A percentile compares a stretch with the other conserved stretches of the same genome.
Conservation (phyloP, 352 stramenopile genomes). For the Thalassiosira sp. region DNA sequence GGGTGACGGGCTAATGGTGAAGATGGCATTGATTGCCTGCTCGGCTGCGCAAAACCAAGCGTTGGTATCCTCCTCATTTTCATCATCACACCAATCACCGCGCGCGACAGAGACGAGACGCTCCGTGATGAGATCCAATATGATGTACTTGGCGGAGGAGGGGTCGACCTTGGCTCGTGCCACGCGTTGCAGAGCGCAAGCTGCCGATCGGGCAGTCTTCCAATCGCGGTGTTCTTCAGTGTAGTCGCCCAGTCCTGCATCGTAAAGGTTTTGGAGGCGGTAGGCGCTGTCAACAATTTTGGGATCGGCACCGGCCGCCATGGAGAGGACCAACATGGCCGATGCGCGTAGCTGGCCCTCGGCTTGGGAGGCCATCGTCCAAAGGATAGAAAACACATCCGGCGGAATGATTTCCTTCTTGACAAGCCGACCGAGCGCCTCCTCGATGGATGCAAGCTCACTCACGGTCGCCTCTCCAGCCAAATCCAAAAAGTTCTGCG, state of each 20-base stretch:
- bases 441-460: constrained; percentile 84
- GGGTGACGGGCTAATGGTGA: constrained; percentile 88
- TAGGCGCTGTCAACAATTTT: constrained; percentile 79
- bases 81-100: constrained; percentile 86
- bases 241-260: constrained; percentile 77
- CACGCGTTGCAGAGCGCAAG: constrained; percentile 76
- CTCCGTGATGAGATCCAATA: constrained; percentile 89
- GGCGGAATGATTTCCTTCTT: constrained; percentile 76
- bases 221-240: constrained; percentile 77
- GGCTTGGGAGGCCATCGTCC: constrained; percentile 64
- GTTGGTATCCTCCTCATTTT: constrained; percentile 70
- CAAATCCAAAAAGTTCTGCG: constrained; percentile 81
- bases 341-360: constrained; percentile 60
- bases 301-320: constrained; percentile 75
- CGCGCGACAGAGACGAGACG: constrained; percentile 87
- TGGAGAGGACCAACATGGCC: constrained; percentile 73
- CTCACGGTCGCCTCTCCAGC: constrained; percentile 67
- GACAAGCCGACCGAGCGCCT: constrained; percentile 77
- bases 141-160: constrained; percentile 86
- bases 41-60: constrained; percentile 91
- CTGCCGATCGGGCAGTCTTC: constrained; percentile 69
- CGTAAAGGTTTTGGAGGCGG: constrained; percentile 76
- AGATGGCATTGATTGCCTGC: constrained; percentile 91
- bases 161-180: constrained; percentile 65
- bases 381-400: constrained; percentile 81